Evolutionary conservation across 2,329 filamentous ascomycete species (phyloP).

Genomic region (Diaporthe citrichinensis): DNA sequence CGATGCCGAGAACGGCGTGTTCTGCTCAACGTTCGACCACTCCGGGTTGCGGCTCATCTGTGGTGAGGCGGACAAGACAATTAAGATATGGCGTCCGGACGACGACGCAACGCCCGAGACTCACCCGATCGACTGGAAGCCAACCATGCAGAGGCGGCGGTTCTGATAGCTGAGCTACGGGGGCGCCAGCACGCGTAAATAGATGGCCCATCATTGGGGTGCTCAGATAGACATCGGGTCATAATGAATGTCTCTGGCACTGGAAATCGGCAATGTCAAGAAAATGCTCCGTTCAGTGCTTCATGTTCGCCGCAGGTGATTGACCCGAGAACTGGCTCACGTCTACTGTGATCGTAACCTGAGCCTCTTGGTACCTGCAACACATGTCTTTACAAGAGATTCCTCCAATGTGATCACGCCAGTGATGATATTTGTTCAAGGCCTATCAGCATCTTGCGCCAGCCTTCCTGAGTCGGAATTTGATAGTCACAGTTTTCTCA

Average conservation of each 20-base stretch:
- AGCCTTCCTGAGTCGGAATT: not conserved
- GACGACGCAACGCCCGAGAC: constrained; percentile 91
- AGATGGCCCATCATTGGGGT: not conserved
- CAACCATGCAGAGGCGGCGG: constrained; percentile 82
- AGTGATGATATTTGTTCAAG: too few species aligned
- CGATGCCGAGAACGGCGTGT: constrained; percentile 94
- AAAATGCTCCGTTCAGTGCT: not conserved
- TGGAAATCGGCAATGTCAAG: not conserved
- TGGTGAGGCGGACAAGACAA: constrained; percentile 97
- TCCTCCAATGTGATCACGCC: not conserved
- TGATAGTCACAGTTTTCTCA: not conserved
- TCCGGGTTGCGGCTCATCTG: constrained; percentile 92
- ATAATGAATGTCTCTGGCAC: not conserved
- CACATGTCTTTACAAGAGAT: not conserved
- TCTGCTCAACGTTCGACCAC: constrained; percentile 92
- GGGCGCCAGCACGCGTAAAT: not conserved
- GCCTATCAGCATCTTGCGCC: too few species aligned
- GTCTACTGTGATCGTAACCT: not conserved
- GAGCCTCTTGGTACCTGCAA: not conserved
- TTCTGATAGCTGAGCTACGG: constrained; percentile 61
- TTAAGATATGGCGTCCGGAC: constrained; percentile 98
- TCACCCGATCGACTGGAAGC: constrained; percentile 94
- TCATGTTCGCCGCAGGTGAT: too few species aligned
- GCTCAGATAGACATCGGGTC: not conserved
- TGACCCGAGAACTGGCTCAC: not conserved